Evolutionary conservation across 2,329 filamentous ascomycete species (phyloP), one percentile per base, ranked within the genome.

Genomic region (Passalora sequoiae): DNA sequence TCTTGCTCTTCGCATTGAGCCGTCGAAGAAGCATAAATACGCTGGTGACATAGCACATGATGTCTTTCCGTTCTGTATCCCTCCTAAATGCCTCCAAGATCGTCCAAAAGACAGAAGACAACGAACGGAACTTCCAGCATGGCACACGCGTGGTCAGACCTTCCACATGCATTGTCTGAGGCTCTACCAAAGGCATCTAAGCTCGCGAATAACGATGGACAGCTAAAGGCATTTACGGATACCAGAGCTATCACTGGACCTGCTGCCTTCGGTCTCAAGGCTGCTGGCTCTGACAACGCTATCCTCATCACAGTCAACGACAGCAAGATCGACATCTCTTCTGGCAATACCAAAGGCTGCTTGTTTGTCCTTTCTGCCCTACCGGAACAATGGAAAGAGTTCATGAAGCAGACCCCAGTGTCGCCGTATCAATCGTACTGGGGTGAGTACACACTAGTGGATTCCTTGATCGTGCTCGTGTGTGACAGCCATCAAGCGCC

Each of bases 371-470:
- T 72, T 3, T 64, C 61, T 15, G 69, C 69, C 8, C 56, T 67
- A 2, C 66, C 69, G 3, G 66, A 71, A 47, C 68, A 72, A 58
- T 72, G 69, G 69, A 63, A 69, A 50, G 60, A 69, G 35, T 69
- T 69, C 55, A 70, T 71, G 60, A 64, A 70, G 44, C 59, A 62
- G 24, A 65, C 68, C 1, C 69, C 68, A 4, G 64, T 61, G 1
- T 63, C 62, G 53, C 68, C 69, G 10, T 70, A 71, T 45, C 68
- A 71, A 44, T 68, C 65, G 43, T 71, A 69, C 50, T 71, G 68
- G 68, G 67, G 68, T 54, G 64, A 63, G 64, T 46, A 5, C 3
- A 28, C 24, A 12, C 24, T n/a, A n/a, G n/a, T n/a, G n/a, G n/a
- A n/a, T n/a, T n/a, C n/a, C n/a, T n/a, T n/a, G n/a, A n/a, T n/a